Conservation (phyloP, 768 basidiomycete genomes). For the Cytidiella melzeri region DNA sequence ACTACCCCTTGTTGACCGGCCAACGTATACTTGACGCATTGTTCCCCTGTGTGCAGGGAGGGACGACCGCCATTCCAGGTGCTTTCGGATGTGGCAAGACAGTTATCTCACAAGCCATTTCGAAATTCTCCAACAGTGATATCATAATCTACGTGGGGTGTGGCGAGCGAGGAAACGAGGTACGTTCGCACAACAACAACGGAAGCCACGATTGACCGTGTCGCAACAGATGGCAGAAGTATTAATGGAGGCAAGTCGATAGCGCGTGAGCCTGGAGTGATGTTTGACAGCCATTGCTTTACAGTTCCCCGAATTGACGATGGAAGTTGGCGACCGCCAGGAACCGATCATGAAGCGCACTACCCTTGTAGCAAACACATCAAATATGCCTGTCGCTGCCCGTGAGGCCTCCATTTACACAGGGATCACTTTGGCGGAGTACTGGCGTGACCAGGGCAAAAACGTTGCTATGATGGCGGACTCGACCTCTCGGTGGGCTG, state of each 20-base stretch:
- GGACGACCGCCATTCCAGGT: slow-evolving; percentile 95
- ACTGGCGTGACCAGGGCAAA: slow-evolving; percentile 98
- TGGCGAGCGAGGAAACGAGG: slow-evolving; percentile 97
- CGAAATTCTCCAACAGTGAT: slow-evolving; percentile 98
- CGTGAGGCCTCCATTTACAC: slow-evolving; percentile 99
- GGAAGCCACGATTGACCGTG: too few relatives aligned
- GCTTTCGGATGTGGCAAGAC: slow-evolving; percentile 99
- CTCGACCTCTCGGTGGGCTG: slow-evolving; percentile 98
- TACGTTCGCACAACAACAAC: slow-evolving; percentile 31
- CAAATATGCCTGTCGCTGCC: slow-evolving; percentile 99
- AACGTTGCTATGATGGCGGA: slow-evolving; percentile 99
- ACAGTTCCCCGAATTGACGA: slow-evolving; percentile 84
- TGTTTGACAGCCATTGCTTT: slow-evolving; percentile 10
- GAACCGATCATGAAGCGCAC: slow-evolving; percentile 99
- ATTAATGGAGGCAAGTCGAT: slow-evolving; percentile 76
- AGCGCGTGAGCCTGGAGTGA: background rate
- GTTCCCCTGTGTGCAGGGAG: slow-evolving; percentile 97
- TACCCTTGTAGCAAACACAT: slow-evolving; percentile 96
- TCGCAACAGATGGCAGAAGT: slow-evolving; percentile 86
- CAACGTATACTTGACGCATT: slow-evolving; percentile 96
- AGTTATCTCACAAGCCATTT: slow-evolving; percentile 96
- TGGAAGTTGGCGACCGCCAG: slow-evolving; percentile 88
- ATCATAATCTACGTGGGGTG: slow-evolving; percentile 99
- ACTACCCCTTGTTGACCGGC: slow-evolving; percentile 89
- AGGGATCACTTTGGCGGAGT: slow-evolving; percentile 97